Conservation (phyloP, 2,329 filamentous ascomycete genomes). For the Capronia coronata region DNA sequence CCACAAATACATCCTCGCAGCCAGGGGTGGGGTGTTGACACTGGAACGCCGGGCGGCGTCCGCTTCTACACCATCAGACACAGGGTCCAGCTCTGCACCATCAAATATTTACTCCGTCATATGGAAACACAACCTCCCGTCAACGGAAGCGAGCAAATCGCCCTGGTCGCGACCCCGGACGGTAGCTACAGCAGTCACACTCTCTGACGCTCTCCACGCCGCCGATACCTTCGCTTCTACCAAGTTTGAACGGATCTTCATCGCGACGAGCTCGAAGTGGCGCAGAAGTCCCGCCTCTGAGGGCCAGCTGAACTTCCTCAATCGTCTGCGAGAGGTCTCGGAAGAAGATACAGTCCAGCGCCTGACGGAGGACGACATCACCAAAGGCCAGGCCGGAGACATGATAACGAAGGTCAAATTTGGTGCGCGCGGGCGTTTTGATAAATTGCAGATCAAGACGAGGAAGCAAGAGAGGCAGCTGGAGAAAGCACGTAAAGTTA, state of each 20-base stretch:
- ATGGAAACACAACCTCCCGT: conserved; percentile 25
- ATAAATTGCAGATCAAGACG: conserved; percentile 48
- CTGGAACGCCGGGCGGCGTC: conserved; percentile 35
- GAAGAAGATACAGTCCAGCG: conserved; percentile 12
- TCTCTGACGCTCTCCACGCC: conserved; percentile 72
- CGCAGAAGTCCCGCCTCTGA: conserved; percentile 56
- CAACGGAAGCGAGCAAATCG: conserved; percentile 31
- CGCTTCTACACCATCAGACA: not conserved
- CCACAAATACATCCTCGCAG: conserved; percentile 64
- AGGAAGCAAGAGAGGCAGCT: conserved; percentile 39
- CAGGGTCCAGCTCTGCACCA: not conserved
- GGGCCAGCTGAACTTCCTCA: conserved; percentile 43
- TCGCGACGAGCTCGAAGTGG: conserved; percentile 63
- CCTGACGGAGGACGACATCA: conserved; percentile 54
- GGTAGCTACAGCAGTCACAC: conserved; percentile 58
- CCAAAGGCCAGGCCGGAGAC: conserved; percentile 74
- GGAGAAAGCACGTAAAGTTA: conserved; percentile 30
- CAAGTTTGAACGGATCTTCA: conserved; percentile 61
- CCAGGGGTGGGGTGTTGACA: conserved; percentile 55
- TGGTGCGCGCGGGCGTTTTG: conserved; percentile 63
- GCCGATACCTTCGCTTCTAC: conserved; percentile 72
- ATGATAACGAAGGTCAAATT: conserved; percentile 91
- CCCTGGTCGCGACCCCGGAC: conserved; percentile 64
- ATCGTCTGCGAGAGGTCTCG: conserved; percentile 39
- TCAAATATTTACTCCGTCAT: conserved; percentile 17